These are phyloP conservation scores for Amesomyces nigricolor DNA, from an alignment of 2,329 filamentous ascomycete species.

Conservation along the genomic window DNA sequence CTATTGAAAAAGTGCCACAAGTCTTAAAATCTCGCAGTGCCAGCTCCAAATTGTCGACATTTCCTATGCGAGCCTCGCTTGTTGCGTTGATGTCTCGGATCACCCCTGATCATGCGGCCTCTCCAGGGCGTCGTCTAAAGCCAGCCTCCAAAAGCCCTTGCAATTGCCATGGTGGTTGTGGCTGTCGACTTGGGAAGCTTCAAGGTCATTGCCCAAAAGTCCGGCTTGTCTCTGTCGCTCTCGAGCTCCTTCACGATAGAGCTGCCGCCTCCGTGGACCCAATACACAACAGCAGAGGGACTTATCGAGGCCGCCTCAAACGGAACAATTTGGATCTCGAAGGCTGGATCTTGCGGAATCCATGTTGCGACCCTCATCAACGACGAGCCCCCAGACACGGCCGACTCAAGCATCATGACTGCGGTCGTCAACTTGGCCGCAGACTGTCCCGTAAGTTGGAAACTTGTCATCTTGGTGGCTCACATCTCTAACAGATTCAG, in stretches of 20 bases:
- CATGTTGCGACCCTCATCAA: constrained; percentile 21
- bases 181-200: constrained; percentile 21
- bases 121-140: background rate
- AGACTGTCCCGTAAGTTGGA: constrained; percentile 19
- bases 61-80: background rate
- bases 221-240: constrained; percentile 16
- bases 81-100: constrained; percentile 4
- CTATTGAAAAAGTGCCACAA: no score
- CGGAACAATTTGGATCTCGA: constrained; percentile 24
- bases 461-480: background rate
- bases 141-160: background rate
- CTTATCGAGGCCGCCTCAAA: constrained; percentile 11
- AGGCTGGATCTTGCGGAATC: constrained; percentile 24
- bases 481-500: constrained; percentile 10
- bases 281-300: constrained; percentile 7
- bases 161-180: constrained; percentile 14
- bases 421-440: constrained; percentile 8
- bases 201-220: constrained; percentile 13
- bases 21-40: background rate
- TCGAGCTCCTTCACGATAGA: constrained; percentile 17
- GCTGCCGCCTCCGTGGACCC: constrained; percentile 4
- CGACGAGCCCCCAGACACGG: background rate
- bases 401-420: constrained; percentile 4
- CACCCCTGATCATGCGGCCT: background rate
- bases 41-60: background rate